Evolutionary conservation across 2,329 filamentous ascomycete species (phyloP), one percentile per base, ranked within the genome.

Genomic region (Monilinia polystroma): DNA sequence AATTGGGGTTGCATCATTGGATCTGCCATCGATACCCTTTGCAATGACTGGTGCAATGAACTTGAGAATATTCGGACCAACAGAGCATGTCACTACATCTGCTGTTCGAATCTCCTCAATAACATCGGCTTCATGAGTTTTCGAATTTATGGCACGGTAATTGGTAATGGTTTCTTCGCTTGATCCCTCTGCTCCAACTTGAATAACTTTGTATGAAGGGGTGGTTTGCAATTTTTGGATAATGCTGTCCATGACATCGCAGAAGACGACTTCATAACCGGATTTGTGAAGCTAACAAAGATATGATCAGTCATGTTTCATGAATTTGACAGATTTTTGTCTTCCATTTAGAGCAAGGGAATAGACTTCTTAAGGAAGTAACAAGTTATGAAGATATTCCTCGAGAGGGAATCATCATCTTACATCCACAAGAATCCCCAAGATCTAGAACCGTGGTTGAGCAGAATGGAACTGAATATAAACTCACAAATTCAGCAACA

Each of bases 131-230:
- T 96, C 90, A 77, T 97, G 83, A 71, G 89, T 87, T 81, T 91
- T 93, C 73, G 92, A 96, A 87, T 98, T 97, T 85, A 98, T 90
- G 79, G 95, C 95, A 64, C 92, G 91, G 84, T 97, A 98, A 82
- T 97, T 95, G 79, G 91, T 90, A 80, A 99, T 96, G 74, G 82
- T 90, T 80, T 91, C 93, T 75, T 87, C 87, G 66, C 84, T 85
- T 75, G 93, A 93, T 73, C 91, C 93, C 68, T 96, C 90, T 60
- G 87, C 84, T 72, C 93, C 93, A 73, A 97, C 92, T 81, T 97
- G 93, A 68, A 94, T 96, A 77, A 99, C 94, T 71, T 90, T 88
- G 85, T 98, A 99, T 18, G 87, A 90, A 66, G 87, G 83, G 59
- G 86, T 85, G 26, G 83, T 80, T 77, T 98, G 92, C 73, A 99